These are phyloP conservation scores for Polygonum maritimum DNA, from an alignment of 148 eudicot genomes.

Conservation along the genomic window DNA sequence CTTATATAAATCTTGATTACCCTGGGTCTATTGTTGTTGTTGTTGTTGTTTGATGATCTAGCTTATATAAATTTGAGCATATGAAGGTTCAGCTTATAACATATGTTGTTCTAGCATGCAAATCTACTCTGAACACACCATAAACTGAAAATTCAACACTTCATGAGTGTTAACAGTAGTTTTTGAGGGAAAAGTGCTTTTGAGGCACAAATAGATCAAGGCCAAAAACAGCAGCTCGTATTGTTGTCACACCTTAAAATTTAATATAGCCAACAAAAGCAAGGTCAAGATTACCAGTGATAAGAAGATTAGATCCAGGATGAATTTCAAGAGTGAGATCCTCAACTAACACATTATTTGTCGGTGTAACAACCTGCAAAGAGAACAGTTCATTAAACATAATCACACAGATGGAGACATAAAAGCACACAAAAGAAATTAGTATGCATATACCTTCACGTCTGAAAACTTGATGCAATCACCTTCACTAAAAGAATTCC, in stretches of 20 bases:
- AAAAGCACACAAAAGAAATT: not conserved
- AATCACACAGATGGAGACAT: not conserved
- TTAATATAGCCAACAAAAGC: not conserved
- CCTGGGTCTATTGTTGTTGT: too few species aligned
- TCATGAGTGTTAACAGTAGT: too few species aligned
- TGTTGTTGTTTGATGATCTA: too few species aligned
- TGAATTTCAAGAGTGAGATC: constrained; percentile 76
- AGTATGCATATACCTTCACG: constrained; percentile 56
- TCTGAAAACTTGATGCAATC: constrained; percentile 78
- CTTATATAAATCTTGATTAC: too few species aligned
- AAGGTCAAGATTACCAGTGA: constrained; percentile 52
- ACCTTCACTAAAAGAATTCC: constrained; percentile 83
- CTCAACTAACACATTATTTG: constrained; percentile 89
- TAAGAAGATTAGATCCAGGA: constrained; percentile 91
- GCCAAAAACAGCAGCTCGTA: not conserved
- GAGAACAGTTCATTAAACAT: not conserved
- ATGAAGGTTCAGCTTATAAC: not conserved
- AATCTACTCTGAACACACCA: not conserved
- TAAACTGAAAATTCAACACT: not conserved
- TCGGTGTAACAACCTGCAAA: constrained; percentile 88
- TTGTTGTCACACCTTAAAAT: not conserved
- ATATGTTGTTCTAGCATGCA: not conserved
- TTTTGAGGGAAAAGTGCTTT: too few species aligned
- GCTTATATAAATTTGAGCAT: not conserved
- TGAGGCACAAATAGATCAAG: too few species aligned